Base-by-base conservation (phyloP, 805 yeast species). In the Hanseniaspora nectarophila region DNA sequence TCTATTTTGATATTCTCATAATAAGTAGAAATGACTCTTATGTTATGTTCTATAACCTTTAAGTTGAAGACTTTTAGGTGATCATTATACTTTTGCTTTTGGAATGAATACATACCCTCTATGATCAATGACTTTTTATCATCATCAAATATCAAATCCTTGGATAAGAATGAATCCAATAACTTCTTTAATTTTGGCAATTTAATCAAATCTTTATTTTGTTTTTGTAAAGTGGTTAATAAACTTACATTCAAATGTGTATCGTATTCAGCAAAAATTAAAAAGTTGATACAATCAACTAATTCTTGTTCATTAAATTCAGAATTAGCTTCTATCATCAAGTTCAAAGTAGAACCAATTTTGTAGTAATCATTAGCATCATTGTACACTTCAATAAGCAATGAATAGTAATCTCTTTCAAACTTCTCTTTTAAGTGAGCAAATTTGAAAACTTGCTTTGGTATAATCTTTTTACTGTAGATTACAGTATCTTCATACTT, bases 41-140 rank as follows among this genome's bases (percentile, higher is more conserved):
- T 73, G 65, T 92, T 92, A 69, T 90, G 96, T 69, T 92, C 98
- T 60, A 86, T 82, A 54, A 88, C 87, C 62, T 97, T 80, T 63
- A 83, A 82, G 63, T 88, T 86, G 56, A 92, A 73, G 63, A 83
- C 94, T 51, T 79, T 79, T 75, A 82, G 82, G 63, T 92, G 89
- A 48, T 72, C 59, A 4, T 55, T 56, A 33, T 12, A 13, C 29
- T 40, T 49, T 6, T 16, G 21, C n/a, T 42, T 20, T 33, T 26
- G 28, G 43, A 42, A 49, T 2, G 53, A 40, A 15, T 42, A 49
- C 24, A 42, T 33, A 26, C 53, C 53, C 12, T 34, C 12, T 32
- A 49, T 15, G 7, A 34, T 32, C 6, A 49, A 35, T 4, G 33
- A 34, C 3, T 23, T 33, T 16, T 24, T n/a, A 1, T 48, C 52